phyloP scores from a whole-genome alignment of 441 rosid genomes.

The Macaranga tanarius region DNA sequence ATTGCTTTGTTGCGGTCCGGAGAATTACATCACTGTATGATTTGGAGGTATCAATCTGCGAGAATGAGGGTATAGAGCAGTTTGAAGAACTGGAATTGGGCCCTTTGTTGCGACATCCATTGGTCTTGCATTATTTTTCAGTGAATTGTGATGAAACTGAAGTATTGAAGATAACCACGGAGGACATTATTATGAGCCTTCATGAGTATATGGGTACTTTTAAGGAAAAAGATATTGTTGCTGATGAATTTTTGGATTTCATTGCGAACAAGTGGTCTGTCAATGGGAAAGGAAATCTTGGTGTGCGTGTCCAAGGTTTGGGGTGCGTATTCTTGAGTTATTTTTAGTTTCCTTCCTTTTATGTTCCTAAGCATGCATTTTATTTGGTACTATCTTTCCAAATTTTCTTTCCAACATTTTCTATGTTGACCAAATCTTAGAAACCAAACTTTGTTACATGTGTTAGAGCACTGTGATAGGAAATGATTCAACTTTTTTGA shows the following conservation, averaged over 20 bases:
- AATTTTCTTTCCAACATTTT: neutral
- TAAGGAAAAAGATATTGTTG: constrained; percentile 39
- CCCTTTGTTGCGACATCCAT: constrained; percentile 70
- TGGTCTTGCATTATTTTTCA: constrained; percentile 72
- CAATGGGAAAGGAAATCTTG: constrained; percentile 64
- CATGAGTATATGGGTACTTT: constrained; percentile 43
- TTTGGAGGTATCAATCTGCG: constrained; percentile 77
- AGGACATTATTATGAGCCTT: constrained; percentile 59
- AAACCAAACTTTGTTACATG: neutral
- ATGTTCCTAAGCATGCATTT: neutral
- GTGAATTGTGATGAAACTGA: constrained; percentile 37
- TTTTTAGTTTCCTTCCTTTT: neutral
- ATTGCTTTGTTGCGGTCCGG: constrained; percentile 83
- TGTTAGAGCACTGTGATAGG: neutral
- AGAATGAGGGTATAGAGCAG: constrained; percentile 64
- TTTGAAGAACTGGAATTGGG: constrained; percentile 82
- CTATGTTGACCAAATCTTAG: neutral
- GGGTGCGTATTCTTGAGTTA: constrained; percentile 50
- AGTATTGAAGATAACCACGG: constrained; percentile 59
- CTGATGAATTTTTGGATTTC: constrained; percentile 68
- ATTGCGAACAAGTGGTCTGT: constrained; percentile 58
- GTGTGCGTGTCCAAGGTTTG: constrained; percentile 75
- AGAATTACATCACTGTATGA: constrained; percentile 76
- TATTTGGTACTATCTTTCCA: neutral
- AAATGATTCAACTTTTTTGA: neutral